Percentiles rank a stretch among this genome's conserved stretches.
Conservation (phyloP, 2,329 filamentous ascomycete species). For the Colletotrichum sp. region DNA sequence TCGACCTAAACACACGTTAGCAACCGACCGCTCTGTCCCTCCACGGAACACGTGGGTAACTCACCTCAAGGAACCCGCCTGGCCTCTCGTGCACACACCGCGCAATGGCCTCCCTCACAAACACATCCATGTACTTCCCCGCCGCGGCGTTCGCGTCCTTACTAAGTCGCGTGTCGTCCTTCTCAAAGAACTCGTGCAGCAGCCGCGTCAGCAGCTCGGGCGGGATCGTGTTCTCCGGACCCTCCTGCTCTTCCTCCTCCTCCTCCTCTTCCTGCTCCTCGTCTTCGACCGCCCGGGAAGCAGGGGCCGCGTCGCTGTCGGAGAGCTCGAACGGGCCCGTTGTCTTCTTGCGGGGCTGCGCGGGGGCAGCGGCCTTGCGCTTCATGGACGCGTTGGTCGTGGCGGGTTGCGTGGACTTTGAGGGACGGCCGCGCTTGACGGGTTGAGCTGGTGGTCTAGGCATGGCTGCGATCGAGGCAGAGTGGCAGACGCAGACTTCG, state of each 20-base stretch:
- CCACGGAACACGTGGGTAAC: too few species aligned
- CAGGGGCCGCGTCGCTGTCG: conserved; percentile 28
- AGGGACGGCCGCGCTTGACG: conserved; percentile 39
- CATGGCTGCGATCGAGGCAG: conserved; percentile 26
- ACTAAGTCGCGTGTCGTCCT: conserved; percentile 73
- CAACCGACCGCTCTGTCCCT: too few species aligned
- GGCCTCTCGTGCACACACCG: conserved; percentile 75
- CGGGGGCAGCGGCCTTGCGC: conserved; percentile 28
- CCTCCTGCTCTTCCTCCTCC: conserved; percentile 34
- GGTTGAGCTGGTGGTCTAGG: conserved; percentile 42
- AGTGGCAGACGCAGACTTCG: background rate
- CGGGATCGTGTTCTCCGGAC: conserved; percentile 64
- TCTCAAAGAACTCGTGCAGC: conserved; percentile 80
- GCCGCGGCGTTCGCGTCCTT: conserved; percentile 79
- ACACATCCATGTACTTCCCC: conserved; percentile 88
- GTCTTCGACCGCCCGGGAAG: conserved; percentile 23
- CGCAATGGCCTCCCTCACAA: conserved; percentile 87
- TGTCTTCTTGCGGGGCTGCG: conserved; percentile 25
- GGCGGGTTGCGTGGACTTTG: conserved; percentile 20
- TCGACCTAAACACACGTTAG: conserved; percentile 70
- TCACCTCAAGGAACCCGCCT: conserved; percentile 76
- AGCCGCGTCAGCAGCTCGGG: conserved; percentile 76
- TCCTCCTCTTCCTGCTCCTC: conserved; percentile 24
- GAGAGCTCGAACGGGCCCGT: conserved; percentile 40
- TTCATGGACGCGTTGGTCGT: background rate